Conservation (phyloP, 805 yeast genomes). For the Pachysolen tannophilus region DNA sequence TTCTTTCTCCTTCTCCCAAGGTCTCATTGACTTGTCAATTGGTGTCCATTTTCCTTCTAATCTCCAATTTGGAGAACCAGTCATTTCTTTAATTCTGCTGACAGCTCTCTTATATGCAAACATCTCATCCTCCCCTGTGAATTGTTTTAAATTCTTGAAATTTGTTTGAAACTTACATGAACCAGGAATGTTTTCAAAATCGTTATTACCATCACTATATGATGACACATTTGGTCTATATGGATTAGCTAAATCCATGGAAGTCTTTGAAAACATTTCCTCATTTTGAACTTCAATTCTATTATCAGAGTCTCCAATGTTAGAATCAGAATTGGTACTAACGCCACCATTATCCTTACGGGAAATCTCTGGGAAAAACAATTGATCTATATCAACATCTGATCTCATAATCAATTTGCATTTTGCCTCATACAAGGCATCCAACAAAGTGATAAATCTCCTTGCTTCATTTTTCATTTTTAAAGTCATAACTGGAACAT, state of each 20-base stretch:
- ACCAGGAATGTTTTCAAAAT: conserved; percentile 10
- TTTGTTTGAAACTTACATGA: conserved; percentile 21
- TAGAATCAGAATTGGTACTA: conserved; percentile 1
- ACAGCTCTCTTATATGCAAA: conserved; percentile 70
- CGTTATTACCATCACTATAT: conserved; percentile 42
- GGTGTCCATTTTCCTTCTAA: conserved; percentile 46
- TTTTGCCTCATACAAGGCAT: conserved; percentile 61
- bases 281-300: conserved; percentile 44
- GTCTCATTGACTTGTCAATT: conserved; percentile 39
- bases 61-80: conserved; percentile 36
- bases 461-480: conserved; percentile 61
- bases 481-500: conserved; percentile 51
- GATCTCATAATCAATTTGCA: conserved; percentile 50
- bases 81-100: conserved; percentile 42
- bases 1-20: conserved; percentile 38
- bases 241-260: conserved; percentile 51
- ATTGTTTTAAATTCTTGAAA: conserved; percentile 42
- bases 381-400: conserved; percentile 38
- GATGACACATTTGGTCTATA: conserved; percentile 63
- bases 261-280: conserved; percentile 63
- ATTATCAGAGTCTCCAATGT: conserved; percentile 11
- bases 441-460: conserved; percentile 56
- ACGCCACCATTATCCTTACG: conserved; percentile 9
- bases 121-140: conserved; percentile 72
- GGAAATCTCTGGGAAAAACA: conserved; percentile 55